Base-by-base conservation (phyloP, 805 yeast species). In the Metschnikowia shivogae region DNA sequence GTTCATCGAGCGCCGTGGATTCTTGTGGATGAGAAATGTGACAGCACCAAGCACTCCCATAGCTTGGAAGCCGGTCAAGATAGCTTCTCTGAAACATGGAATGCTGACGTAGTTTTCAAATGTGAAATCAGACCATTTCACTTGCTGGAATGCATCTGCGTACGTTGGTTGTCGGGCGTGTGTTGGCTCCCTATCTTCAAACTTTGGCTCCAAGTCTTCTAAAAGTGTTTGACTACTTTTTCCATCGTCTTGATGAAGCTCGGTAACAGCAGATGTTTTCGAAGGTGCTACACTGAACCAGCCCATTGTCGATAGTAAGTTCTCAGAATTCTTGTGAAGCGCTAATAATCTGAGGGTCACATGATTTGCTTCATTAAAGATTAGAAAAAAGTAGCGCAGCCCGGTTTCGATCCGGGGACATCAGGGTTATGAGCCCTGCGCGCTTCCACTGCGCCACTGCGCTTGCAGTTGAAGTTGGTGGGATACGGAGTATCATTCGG, bases 391-490 rank as follows among this genome's bases (percentile, higher is more conserved):
- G 32, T 84, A 85, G 93, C 93, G 88, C 85, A 84, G 88, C 88
- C 78, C 72, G 87, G 93, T 86, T 84, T 86, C 93, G 93, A 86
- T 86, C 95, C 89, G 73, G 80, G 89, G 95, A 84, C 92, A 83
- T 86, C 92, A 85, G 93, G 92, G 95, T 86, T 86, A 86, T 86
- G 95, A 86, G 95, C 95, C 93, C 93, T 84, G 92, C 92, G 92
- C 93, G 93, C 92, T 86, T 85, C 95, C 93, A 83, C 93, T 86
- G 92, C 93, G 92, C 92, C 92, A 86, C 89, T 85, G 85, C 89
- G 93, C 93, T 85, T 44, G 43, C 46, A 24, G 37, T 19, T 19
- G 17, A 10, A 6, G 4, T 29, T 29, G n/a, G n/a, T n/a, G n/a
- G n/a, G n/a, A n/a, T n/a, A n/a, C n/a, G n/a, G n/a, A n/a, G n/a